phyloP scores from a whole-genome alignment of 441 rosid genomes.

The Biscutella laevigata region DNA sequence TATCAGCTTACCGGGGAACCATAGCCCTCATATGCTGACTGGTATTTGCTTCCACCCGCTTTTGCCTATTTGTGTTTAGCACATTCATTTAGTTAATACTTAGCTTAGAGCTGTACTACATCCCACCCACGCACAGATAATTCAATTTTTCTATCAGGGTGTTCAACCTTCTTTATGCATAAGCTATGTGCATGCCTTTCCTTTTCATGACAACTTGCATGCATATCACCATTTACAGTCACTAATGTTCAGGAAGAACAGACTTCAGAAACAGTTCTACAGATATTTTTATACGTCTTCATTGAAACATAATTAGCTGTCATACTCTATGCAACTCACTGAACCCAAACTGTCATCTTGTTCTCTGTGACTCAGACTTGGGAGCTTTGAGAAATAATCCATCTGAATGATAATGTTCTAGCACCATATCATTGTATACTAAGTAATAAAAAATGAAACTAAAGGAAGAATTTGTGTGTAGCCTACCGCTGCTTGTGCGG shows the following conservation, averaged over 20 bases:
- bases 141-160: neutral
- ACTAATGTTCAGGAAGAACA: too few relatives aligned
- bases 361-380: neutral
- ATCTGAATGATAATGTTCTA: neutral
- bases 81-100: conserved; percentile 8
- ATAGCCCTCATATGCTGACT: conserved; percentile 52
- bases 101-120: neutral
- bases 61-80: conserved; percentile 44
- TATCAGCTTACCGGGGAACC: conserved; percentile 58
- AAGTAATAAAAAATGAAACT: neutral
- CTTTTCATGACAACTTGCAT: conserved; percentile 1
- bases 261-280: neutral
- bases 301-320: neutral
- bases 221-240: neutral
- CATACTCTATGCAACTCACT: neutral
- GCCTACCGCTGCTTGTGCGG: conserved; percentile 60
- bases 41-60: conserved; percentile 48
- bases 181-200: conserved; percentile 1
- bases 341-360: neutral
- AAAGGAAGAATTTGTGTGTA: conserved; percentile 6
- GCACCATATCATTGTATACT: conserved; percentile 4
- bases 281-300: neutral
- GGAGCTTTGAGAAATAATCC: neutral
- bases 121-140: neutral
- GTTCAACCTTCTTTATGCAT: neutral